These are phyloP conservation scores for Meredithiella fracta DNA, from an alignment of 2,329 filamentous ascomycete genomes.

Conservation along the genomic window DNA sequence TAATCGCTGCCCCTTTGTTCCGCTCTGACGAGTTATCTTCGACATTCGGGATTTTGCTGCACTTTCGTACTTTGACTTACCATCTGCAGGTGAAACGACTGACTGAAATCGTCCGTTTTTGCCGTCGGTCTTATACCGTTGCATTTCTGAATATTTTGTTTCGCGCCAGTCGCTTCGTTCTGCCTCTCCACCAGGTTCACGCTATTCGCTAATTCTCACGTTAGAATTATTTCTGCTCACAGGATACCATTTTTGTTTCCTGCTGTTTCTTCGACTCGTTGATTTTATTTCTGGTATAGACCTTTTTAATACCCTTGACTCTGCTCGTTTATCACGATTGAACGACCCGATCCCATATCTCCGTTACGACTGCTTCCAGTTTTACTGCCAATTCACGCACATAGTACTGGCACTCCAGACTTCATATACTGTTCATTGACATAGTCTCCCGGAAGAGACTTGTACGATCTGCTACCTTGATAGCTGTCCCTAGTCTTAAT, in stretches of 20 bases:
- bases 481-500: neutral
- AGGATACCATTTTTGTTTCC: neutral
- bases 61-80: conserved; percentile 3
- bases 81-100: neutral
- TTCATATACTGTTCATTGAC: neutral
- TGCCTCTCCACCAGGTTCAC: neutral
- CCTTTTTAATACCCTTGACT: conserved; percentile 5
- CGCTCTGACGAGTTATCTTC: conserved; percentile 1
- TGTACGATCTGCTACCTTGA: neutral
- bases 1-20: conserved; percentile 10
- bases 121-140: neutral
- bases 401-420: neutral
- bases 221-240: conserved; percentile 7
- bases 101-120: neutral
- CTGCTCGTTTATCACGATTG: neutral
- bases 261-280: neutral
- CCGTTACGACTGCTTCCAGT: conserved; percentile 3
- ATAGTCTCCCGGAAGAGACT: conserved; percentile 13
- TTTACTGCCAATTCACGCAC: neutral
- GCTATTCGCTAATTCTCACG: neutral
- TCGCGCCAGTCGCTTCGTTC: conserved; percentile 7
- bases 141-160: conserved; percentile 5
- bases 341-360: conserved; percentile 2
- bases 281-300: conserved; percentile 6
- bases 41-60: neutral